These are phyloP conservation scores for Mycena polygramma DNA, from an alignment of 768 basidiomycete genomes.

Conservation along the genomic window DNA sequence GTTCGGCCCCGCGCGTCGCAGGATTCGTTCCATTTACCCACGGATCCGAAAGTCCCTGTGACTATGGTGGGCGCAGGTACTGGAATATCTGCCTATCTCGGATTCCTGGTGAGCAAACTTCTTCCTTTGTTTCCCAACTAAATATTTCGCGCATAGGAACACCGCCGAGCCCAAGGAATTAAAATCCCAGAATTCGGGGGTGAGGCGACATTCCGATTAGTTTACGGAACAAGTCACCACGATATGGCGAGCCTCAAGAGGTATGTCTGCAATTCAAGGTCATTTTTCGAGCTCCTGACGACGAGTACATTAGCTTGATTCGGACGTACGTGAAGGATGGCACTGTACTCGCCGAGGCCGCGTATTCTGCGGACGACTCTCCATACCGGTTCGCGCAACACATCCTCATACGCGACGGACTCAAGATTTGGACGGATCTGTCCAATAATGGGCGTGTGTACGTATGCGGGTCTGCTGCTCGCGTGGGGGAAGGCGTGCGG, in stretches of 20 bases:
- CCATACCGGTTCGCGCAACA: constrained; percentile 34
- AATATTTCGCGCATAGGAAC: constrained; percentile 25
- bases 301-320: constrained; percentile 12
- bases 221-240: constrained; percentile 32
- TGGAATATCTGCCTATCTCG: constrained; percentile 30
- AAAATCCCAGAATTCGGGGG: constrained; percentile 27
- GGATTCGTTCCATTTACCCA: constrained; percentile 32
- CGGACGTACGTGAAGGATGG: constrained; percentile 22
- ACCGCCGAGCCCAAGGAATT: constrained; percentile 31
- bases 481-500: constrained; percentile 16
- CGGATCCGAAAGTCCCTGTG: constrained; percentile 25
- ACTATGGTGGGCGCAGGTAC: constrained; percentile 33
- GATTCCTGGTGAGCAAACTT: constrained; percentile 22
- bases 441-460: constrained; percentile 27
- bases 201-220: constrained; percentile 25
- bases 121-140: no score
- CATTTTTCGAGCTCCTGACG: not conserved
- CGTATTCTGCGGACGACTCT: constrained; percentile 24
- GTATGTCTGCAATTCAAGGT: not conserved
- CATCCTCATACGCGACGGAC: constrained; percentile 28
- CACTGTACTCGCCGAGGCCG: constrained; percentile 25
- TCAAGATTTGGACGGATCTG: constrained; percentile 29
- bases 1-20: constrained; percentile 20
- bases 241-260: constrained; percentile 27
- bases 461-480: constrained; percentile 21